phyloP scores from a whole-genome alignment of 2,329 filamentous ascomycete species.

The Clonostachys chloroleuca region DNA sequence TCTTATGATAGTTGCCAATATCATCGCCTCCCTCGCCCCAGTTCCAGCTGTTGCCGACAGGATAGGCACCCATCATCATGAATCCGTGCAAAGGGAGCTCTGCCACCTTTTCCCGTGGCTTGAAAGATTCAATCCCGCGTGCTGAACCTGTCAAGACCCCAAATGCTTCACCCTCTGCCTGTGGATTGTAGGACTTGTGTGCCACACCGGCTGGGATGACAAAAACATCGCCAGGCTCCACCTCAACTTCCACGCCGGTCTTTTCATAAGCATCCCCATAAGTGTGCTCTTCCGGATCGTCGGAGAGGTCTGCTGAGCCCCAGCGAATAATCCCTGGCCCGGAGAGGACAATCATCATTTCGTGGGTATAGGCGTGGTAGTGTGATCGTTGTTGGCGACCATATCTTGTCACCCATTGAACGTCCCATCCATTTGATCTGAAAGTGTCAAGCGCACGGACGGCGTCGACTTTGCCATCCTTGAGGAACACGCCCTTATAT shows the following conservation, averaged over 20 bases:
- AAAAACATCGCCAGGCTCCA: conserved; percentile 47
- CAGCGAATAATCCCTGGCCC: conserved; percentile 44
- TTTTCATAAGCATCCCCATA: conserved; percentile 27
- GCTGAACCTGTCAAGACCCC: conserved; percentile 33
- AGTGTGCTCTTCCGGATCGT: conserved; percentile 26
- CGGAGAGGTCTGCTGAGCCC: conserved; percentile 40
- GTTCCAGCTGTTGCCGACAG: conserved; percentile 41
- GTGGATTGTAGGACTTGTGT: conserved; percentile 42
- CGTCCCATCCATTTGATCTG: conserved; percentile 38
- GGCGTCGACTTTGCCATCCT: conserved; percentile 11
- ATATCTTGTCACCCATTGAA: conserved; percentile 51
- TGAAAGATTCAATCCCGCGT: conserved; percentile 20
- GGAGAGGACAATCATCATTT: conserved; percentile 47
- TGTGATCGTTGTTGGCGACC: conserved; percentile 45
- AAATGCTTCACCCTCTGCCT: conserved; percentile 14
- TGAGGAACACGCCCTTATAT: conserved; percentile 36
- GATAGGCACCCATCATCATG: conserved; percentile 38
- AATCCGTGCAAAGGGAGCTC: conserved; percentile 19
- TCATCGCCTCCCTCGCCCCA: conserved; percentile 25
- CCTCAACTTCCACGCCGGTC: conserved; percentile 39
- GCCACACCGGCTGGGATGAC: conserved; percentile 49
- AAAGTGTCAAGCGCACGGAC: conserved; percentile 33
- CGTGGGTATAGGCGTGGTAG: conserved; percentile 48
- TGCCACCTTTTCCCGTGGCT: conserved; percentile 23
- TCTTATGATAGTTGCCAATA: conserved; percentile 31